Evolutionary conservation across 352 stramenopile species (phyloP), one percentile per base, ranked within the genome.

Genomic region (Globisporangium sylvaticum): DNA sequence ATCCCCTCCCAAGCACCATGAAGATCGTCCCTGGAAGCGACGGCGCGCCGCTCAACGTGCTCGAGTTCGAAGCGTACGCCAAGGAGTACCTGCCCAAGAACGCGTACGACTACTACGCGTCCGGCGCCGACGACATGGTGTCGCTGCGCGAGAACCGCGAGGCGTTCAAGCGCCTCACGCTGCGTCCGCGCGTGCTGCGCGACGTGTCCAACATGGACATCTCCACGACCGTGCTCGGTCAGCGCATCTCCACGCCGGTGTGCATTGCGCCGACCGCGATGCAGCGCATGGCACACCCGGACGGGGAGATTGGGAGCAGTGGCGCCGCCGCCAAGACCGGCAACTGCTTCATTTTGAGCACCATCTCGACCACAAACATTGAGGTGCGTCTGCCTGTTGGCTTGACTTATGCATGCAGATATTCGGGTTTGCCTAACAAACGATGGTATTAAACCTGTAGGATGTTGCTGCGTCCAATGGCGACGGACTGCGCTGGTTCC

Each of bases 251-350:
- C n/a, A 84, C 97, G 27, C 96, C 96, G 1, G 95, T 99, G 71
- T 98, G 97, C 78, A 89, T 96, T 54, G 95, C 90, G 34, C 91
- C 91, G 8, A 85, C 87, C 29, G 84, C 96, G 32, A 97, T 97
- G 78, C 96, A 98, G 65, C 77, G 93, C 63, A 98, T 98, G 91
- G 97, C 97, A 62, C 95, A 99, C 68, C 95, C 91, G 39, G 91
- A 98, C 62, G 95, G 96, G 50, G 96, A 99, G 77, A 76, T 88
- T 24, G 96, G 88, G 20, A 96, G 88, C 42, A 84, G 89, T 3
- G 76, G 75, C 2, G 95, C 94, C 1, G 81, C 94, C 0, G 65
- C 92, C 61, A 93, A 96, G 66, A 80, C 88, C 14, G 91, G 90
- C 64, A 93, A 88, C 42, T 82, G 96, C 72, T 97, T 97, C 73